Evolutionary conservation across 23 red algal species (phyloP), one percentile per base, ranked within the genome.

Genomic region (Gracilariopsis chorda): DNA sequence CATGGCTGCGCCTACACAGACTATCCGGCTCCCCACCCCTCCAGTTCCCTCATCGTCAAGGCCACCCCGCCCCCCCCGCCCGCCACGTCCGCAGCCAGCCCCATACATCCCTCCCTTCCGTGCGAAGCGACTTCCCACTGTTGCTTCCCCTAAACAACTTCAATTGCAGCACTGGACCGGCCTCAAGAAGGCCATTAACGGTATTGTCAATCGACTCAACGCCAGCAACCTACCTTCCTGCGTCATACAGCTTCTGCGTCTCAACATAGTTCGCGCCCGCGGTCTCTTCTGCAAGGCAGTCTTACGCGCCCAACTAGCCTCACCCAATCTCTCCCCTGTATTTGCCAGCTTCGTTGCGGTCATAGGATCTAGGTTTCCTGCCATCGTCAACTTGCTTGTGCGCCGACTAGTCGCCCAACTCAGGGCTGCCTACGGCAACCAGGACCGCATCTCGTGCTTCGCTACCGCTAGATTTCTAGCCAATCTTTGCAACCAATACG

Each of bases 271-370:
- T 24, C 83, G 95, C 36, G 95, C 88, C 7, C 55, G 75, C 32
- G 95, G 95, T 14, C 36, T 97, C 16, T 76, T 97, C 48, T 76
- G 57, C 67, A 84, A 91, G 29, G 74, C 95, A 0, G 28, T 97
- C 39, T 80, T 97, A 29, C 86, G 88, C 73, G 95, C 84, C 11
- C 95, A 97, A 60, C 30, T 93, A 30, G 87, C 76, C 1, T 83
- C 83, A n/a, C 95, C 88, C 7, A 71, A 88, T 29, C 91, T 97
- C 56, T 87, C 95, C 39, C 78, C 78, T 40, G 83, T 97, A 41
- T 97, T 93, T 67, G 90, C 95, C 29, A 59, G 68, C 42, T 51
- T 98, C 35, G 77, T 93, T 25, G 83, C 90, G 0, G 95, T 83
- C 2, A 57, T 98, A 5, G 92, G 92, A 30, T 80, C 74, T 28